Base-by-base conservation (phyloP, 2,329 filamentous ascomycete genomes). In the Hyphodiscus sp. region DNA sequence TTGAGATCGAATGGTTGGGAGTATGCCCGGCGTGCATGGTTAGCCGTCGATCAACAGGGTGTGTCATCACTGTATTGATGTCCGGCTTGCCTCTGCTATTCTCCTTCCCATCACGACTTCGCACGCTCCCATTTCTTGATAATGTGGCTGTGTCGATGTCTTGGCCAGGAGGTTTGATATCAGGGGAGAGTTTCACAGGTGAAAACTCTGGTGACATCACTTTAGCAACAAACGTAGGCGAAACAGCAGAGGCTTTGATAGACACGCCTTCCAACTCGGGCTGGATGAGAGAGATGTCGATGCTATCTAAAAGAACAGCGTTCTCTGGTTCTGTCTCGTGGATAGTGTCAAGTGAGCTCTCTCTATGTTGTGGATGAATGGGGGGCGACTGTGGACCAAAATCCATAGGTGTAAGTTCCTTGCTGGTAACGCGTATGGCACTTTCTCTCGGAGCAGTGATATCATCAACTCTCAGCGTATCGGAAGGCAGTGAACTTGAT, bases 1-100 rank as follows among this genome's bases (percentile, higher is more conserved):
- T 69, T 1, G 79, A 81, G 20, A 73, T 65, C 2, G 71, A 73
- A 63, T 83, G 80, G 49, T 75, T 83, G 7, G 81, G 81, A 1
- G 81, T 84, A 65, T 84, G 81, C 1, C 81, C 81, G 19, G 81
- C 81, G 65, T 84, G 77, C 75, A 85, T 79, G 0, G 75, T 82
- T 42, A 83, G 74, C 45, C 81, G 73, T 47, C 70, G 71, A 44
- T 72, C 71, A 61, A 77, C 79, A 15, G 63, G 62, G 26, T 62
- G 58, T n/a, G 41, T 47, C 16, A 54, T 58, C 19, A 65, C 53
- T 20, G 33, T 7, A 58, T 61, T 47, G 48, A 49, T 23, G 53
- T 54, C 41, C 20, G 20, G 26, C 20, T 23, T 26, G 10, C 19
- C 16, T 41, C 19, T 26, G n/a, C 46, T 29, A 15, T 41, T 48